Base-by-base conservation (phyloP, 2,329 filamentous ascomycete species). In the Ceratocystis albifundus region DNA sequence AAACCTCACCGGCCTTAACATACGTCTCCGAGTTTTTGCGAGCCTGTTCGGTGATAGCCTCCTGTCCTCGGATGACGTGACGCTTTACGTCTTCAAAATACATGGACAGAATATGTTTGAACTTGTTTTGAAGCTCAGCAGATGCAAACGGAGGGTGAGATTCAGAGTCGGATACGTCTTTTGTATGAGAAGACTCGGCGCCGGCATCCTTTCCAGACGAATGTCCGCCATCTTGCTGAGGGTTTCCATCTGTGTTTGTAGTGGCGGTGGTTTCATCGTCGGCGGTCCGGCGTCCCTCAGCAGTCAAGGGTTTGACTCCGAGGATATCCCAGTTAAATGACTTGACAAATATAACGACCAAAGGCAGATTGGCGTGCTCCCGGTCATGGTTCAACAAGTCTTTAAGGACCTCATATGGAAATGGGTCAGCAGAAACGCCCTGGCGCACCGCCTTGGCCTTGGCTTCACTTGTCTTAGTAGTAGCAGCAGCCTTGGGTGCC, bases 21-120 rank as follows among this genome's bases (percentile, higher is more conserved):
- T 99, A 99, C 4, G 93, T 94, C 75, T 99, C 94, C 0, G 94
- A 93, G 76, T 99, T 99, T 71, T 93, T 91, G 69, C 91, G 89
- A 65, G 89, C 90, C 76, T 99, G 94, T 30, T 84, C 85, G 65
- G 86, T 84, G 50, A 99, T 87, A 50, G 88, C 87, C 75, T 96
- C 94, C 74, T 99, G 94, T 71, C 97, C 91, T n/a, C 89, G 87
- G 36, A 92, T 75, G 36, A 99, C 81, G 72, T 97, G 94, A 17
- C 82, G 80, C 73, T 96, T 96, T 70, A 97, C 89, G 73, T 96
- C 92, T 66, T 96, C 90, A 70, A 97, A 89, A 72, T 99, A 99
- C 41, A 89, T 87, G 67, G 82, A 87, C 32, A 99, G 78, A 36
- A 99, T 86, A 70, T 88, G 95, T 69, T 82, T 87, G 77, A 97